A percentile compares a stretch with the other conserved stretches of the same genome.
Conservation (phyloP, 176 grass and related monocot species). For the Rhipidocladum racemiflorum region DNA sequence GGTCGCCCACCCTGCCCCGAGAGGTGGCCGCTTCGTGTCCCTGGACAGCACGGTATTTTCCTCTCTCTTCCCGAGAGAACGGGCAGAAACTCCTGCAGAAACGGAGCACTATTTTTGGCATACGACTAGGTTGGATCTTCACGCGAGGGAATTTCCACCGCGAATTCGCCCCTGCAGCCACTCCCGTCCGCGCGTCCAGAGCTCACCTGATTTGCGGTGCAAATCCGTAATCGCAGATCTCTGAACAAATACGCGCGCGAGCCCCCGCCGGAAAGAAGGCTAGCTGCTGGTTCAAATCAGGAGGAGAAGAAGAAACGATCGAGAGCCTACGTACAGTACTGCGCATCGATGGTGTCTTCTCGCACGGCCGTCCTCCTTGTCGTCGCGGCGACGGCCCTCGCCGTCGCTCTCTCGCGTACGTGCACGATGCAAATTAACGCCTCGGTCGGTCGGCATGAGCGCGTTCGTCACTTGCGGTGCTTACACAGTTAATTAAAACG, state of each 20-base stretch:
- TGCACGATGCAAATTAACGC: background rate
- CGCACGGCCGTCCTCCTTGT: background rate
- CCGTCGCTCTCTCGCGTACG: slow-evolving; percentile 7
- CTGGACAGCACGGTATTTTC: no score
- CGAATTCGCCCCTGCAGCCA: background rate
- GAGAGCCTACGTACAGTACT: no score
- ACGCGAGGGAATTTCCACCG: no score
- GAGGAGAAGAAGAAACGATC: no score
- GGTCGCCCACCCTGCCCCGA: no score
- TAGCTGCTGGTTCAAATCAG: no score
- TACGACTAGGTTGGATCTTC: background rate
- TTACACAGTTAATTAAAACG: no score
- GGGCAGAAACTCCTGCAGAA: no score
- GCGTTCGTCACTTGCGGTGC: background rate
- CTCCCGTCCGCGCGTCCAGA: background rate
- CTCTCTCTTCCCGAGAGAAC: no score
- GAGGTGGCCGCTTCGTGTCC: no score
- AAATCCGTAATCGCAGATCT: background rate
- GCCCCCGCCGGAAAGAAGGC: no score
- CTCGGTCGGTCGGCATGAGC: no score
- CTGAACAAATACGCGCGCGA: background rate
- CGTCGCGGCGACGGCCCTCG: slow-evolving; percentile 8
- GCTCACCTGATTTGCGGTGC: background rate
- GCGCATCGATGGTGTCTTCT: background rate
- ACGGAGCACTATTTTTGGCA: background rate